Evolutionary conservation across 2,329 filamentous ascomycete species (phyloP).

Genomic region (Botrytis cinerea): DNA sequence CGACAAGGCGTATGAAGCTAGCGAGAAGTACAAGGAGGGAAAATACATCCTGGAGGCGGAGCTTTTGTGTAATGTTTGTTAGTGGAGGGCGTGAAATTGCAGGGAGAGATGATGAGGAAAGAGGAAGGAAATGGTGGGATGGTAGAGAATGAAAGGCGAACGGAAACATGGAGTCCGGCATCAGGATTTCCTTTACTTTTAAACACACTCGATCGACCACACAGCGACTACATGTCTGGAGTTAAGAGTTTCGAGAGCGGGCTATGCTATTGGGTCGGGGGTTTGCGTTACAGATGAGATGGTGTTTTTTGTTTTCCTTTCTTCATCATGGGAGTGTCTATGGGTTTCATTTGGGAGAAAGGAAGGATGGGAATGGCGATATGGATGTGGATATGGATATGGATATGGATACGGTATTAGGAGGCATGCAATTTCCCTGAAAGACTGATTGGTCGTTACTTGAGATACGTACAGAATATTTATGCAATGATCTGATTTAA

Average conservation of each 20-base stretch:
- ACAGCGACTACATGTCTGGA: not conserved
- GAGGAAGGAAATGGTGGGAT: not conserved
- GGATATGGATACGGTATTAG: constrained; percentile 2
- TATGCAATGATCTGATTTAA: not conserved
- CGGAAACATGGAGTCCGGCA: not conserved
- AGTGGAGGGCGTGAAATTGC: constrained; percentile 13
- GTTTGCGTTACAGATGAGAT: not conserved
- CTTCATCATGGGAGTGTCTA: not conserved
- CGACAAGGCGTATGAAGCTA: constrained; percentile 89
- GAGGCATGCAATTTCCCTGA: not conserved
- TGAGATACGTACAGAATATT: constrained; percentile 7
- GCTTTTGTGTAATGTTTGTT: constrained; percentile 76
- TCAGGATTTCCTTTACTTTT: not conserved
- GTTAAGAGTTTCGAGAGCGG: not conserved
- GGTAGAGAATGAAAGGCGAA: not conserved
- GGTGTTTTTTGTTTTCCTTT: constrained; percentile 6
- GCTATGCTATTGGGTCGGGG: not conserved
- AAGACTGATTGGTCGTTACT: not conserved
- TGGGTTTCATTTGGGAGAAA: not conserved
- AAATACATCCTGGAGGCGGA: constrained; percentile 97
- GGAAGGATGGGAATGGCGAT: not conserved
- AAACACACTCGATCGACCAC: not conserved
- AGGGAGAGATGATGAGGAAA: not conserved
- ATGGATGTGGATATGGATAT: constrained; percentile 1
- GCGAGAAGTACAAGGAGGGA: constrained; percentile 98